A percentile compares a stretch with the other conserved stretches of the same genome.
These are phyloP conservation scores for Scedosporium apiospermum DNA, from an alignment of 2,329 filamentous ascomycete genomes.

Conservation along the genomic window DNA sequence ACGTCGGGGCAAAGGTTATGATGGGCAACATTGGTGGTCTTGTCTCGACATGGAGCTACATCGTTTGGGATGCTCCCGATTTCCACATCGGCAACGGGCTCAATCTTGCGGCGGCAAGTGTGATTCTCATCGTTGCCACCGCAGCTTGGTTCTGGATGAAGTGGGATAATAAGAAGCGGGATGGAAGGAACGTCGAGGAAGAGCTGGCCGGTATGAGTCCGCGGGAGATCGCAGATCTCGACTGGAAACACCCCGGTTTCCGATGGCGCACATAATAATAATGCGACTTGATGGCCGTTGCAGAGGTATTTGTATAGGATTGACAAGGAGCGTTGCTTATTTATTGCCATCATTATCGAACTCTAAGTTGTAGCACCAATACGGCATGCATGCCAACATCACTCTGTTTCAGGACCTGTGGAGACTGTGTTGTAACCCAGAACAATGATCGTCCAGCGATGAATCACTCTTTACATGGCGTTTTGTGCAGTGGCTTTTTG, in stretches of 20 bases:
- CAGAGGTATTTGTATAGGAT: too few relatives aligned
- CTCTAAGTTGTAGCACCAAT: too few relatives aligned
- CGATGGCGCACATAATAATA: slow-evolving; percentile 34
- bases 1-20: slow-evolving; percentile 44
- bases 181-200: slow-evolving; percentile 18
- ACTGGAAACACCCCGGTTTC: slow-evolving; percentile 59
- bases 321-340: too few relatives aligned
- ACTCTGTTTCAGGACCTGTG: too few relatives aligned
- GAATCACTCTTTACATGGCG: too few relatives aligned
- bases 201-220: slow-evolving; percentile 44
- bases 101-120: slow-evolving; percentile 49
- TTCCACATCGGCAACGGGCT: slow-evolving; percentile 64
- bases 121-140: slow-evolving; percentile 39
- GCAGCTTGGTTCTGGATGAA: slow-evolving; percentile 49
- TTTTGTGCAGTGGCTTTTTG: too few relatives aligned
- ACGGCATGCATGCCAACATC: too few relatives aligned
- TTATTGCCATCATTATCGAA: too few relatives aligned
- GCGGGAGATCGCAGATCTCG: slow-evolving; percentile 47
- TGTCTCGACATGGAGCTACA: slow-evolving; percentile 55
- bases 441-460: too few relatives aligned
- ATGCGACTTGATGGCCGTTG: background rate
- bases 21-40: slow-evolving; percentile 64
- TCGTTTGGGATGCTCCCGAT: slow-evolving; percentile 53
- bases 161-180: slow-evolving; percentile 41
- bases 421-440: too few relatives aligned